phyloP scores from a whole-genome alignment of 164 flowering plant species.

The Taxillus chinensis region DNA sequence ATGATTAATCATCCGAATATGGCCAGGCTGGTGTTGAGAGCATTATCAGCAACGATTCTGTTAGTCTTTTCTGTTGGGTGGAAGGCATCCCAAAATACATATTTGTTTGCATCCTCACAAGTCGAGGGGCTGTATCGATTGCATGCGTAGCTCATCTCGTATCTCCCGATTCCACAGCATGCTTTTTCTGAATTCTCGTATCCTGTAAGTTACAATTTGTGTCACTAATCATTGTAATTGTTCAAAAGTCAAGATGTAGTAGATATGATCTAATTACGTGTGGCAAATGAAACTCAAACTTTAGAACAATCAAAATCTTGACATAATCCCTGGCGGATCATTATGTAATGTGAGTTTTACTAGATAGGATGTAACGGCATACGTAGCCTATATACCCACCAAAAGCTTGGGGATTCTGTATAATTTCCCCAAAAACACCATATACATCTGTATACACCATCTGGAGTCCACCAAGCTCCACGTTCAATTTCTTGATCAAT shows the following conservation, averaged over 20 bases:
- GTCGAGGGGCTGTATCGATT: conserved; percentile 12
- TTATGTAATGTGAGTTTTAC: too few relatives aligned
- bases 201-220: conserved; percentile 19
- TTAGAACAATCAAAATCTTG: too few relatives aligned
- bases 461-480: conserved; percentile 23
- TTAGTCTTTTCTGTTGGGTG: conserved; percentile 28
- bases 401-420: conserved; percentile 25
- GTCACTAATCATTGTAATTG: conserved; percentile 13
- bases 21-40: conserved; percentile 22
- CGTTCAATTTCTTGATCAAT: conserved; percentile 17
- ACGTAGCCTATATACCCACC: conserved; percentile 19
- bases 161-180: conserved; percentile 24
- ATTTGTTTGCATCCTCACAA: conserved; percentile 25
- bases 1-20: conserved; percentile 16
- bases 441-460: conserved; percentile 29
- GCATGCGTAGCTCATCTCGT: conserved; percentile 22
- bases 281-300: too few relatives aligned
- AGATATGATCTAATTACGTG: too few relatives aligned
- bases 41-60: conserved; percentile 18
- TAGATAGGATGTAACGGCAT: too few relatives aligned
- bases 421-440: conserved; percentile 23
- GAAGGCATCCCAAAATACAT: conserved; percentile 29
- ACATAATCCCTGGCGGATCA: too few relatives aligned
- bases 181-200: conserved; percentile 16
- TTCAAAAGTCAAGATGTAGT: too few relatives aligned